A percentile compares a stretch with the other conserved stretches of the same genome.
Evolutionary conservation across 2,329 filamentous ascomycete species (phyloP).

Genomic region (Arachnopeziza araneosa): DNA sequence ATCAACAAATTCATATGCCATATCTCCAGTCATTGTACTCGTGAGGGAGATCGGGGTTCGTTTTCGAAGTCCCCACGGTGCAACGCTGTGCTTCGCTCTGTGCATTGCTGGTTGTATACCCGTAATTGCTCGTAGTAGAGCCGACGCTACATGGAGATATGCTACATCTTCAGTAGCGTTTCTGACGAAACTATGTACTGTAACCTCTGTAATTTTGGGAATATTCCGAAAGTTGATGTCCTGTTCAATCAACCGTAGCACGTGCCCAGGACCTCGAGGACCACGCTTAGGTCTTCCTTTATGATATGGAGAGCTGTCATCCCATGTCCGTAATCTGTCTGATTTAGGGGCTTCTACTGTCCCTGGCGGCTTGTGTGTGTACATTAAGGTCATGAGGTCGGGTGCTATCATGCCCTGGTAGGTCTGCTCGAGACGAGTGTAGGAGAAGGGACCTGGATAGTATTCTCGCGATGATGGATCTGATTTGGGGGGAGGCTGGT

Average conservation of each 20-base stretch:
- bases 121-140: slow-evolving; percentile 80
- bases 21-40: slow-evolving; percentile 68
- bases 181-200: slow-evolving; percentile 69
- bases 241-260: slow-evolving; percentile 65
- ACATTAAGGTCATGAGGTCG: slow-evolving; percentile 84
- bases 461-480: slow-evolving; percentile 86
- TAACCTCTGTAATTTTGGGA: slow-evolving; percentile 74
- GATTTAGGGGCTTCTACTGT: slow-evolving; percentile 49
- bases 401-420: slow-evolving; percentile 80
- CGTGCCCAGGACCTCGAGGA: slow-evolving; percentile 68
- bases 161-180: slow-evolving; percentile 64
- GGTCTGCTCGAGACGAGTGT: slow-evolving; percentile 83
- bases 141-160: slow-evolving; percentile 74
- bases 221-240: slow-evolving; percentile 78
- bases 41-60: slow-evolving; percentile 72
- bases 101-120: slow-evolving; percentile 69
- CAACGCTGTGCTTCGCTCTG: slow-evolving; percentile 62
- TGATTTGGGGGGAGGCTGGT: slow-evolving; percentile 81
- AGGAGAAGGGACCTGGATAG: slow-evolving; percentile 82
- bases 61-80: slow-evolving; percentile 67
- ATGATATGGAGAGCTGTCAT: slow-evolving; percentile 88
- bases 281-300: slow-evolving; percentile 82
- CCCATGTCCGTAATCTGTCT: slow-evolving; percentile 77
- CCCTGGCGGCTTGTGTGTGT: slow-evolving; percentile 79
- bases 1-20: slow-evolving; percentile 84